Conservation (phyloP, 805 yeast genomes). For the Kodamaea fukazawae region DNA sequence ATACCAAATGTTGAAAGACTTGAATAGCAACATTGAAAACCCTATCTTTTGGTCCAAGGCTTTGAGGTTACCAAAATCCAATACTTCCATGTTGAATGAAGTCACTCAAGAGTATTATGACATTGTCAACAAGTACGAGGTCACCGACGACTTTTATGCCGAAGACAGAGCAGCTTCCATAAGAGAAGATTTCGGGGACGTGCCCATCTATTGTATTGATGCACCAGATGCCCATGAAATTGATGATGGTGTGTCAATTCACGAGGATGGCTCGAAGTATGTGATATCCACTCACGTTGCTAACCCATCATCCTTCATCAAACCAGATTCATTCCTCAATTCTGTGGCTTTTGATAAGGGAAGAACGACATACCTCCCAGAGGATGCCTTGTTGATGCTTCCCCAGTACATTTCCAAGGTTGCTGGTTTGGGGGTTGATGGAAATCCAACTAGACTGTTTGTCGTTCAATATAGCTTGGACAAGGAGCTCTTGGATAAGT, state of each 20-base stretch:
- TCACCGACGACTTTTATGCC: conserved; percentile 21
- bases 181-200: conserved; percentile 42
- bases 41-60: conserved; percentile 53
- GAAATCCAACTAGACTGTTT: conserved; percentile 41
- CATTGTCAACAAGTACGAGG: conserved; percentile 18
- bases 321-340: conserved; percentile 39
- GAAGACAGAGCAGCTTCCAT: conserved; percentile 28
- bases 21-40: conserved; percentile 38
- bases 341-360: conserved; percentile 59
- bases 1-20: conserved; percentile 40
- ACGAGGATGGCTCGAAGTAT: conserved; percentile 26
- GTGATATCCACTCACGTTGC: conserved; percentile 75
- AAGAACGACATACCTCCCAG: conserved; percentile 72
- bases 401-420: conserved; percentile 53
- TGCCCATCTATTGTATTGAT: conserved; percentile 79
- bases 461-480: conserved; percentile 31
- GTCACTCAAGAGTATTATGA: conserved; percentile 43
- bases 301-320: conserved; percentile 73
- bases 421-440: conserved; percentile 51
- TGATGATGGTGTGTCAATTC: conserved; percentile 86
- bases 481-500: conserved; percentile 19
- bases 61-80: conserved; percentile 43
- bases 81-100: conserved; percentile 42
- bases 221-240: conserved; percentile 78
- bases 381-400: conserved; percentile 62